phyloP scores from a whole-genome alignment of 176 grass and related monocot species.

The Zoysia pacifica region DNA sequence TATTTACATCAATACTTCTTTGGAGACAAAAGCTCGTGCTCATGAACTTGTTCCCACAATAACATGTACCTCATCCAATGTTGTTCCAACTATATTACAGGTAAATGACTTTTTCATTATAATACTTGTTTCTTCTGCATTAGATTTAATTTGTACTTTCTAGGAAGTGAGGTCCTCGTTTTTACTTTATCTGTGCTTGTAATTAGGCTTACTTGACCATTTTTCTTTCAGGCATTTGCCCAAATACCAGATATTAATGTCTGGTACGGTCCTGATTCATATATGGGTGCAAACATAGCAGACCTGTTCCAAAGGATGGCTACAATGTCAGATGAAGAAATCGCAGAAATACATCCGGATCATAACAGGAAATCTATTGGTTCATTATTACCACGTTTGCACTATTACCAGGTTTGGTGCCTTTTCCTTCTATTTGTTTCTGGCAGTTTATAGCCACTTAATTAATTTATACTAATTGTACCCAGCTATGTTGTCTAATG shows the following conservation, averaged over 20 bases:
- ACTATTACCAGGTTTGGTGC: conserved; percentile 77
- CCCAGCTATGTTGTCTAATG: not conserved
- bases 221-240: conserved; percentile 73
- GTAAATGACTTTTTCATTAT: conserved; percentile 37
- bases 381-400: conserved; percentile 60
- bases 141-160: not conserved
- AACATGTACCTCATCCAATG: conserved; percentile 98
- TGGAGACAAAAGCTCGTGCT: conserved; percentile 90
- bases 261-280: conserved; percentile 98
- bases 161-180: not conserved
- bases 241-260: conserved; percentile 87
- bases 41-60: conserved; percentile 98
- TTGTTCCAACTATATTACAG: conserved; percentile 96
- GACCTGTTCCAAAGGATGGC: conserved; percentile 91
- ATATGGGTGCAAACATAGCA: conserved; percentile 96
- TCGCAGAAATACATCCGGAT: conserved; percentile 77
- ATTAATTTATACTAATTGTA: conserved; percentile 10
- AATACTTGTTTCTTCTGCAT: not conserved
- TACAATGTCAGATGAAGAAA: conserved; percentile 87
- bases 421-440: conserved; percentile 30
- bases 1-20: conserved; percentile 97
- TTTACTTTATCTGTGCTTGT: conserved; percentile 36
- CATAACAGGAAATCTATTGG: conserved; percentile 74
- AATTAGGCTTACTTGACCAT: conserved; percentile 20
- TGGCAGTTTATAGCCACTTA: conserved; percentile 4